A percentile compares a stretch with the other conserved stretches of the same genome.
Evolutionary conservation across 2,329 filamentous ascomycete genomes (phyloP).

Genomic region (Neopestalotiopsis sp.): DNA sequence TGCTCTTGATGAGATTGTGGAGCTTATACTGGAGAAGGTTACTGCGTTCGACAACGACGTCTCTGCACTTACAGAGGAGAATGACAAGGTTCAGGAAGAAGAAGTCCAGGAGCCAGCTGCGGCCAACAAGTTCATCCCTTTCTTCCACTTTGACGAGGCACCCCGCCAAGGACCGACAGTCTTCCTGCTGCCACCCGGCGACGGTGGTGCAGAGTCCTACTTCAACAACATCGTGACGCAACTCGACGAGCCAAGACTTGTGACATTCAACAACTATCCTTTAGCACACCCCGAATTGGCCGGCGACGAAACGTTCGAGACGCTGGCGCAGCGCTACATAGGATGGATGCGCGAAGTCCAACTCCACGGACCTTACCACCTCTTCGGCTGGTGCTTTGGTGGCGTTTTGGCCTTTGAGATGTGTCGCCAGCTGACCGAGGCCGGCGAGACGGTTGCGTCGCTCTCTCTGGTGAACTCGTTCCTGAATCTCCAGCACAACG

Average conservation of each 20-base stretch:
- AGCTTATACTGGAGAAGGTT: not conserved
- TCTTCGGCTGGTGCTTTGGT: slow-evolving; percentile 2
- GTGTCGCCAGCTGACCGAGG: not conserved
- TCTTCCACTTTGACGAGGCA: slow-evolving; percentile 2
- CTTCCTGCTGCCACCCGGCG: slow-evolving; percentile 4
- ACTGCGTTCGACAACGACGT: not conserved
- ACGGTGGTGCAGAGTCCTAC: not conserved
- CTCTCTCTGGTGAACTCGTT: not conserved
- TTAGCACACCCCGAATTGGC: not conserved
- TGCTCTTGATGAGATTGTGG: not conserved
- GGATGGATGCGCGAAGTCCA: not conserved
- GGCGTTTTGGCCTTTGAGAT: not conserved
- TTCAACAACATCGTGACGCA: slow-evolving; percentile 6
- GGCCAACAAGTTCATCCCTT: not conserved
- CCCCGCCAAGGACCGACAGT: not conserved
- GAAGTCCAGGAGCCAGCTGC: not conserved
- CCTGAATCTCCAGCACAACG: not conserved
- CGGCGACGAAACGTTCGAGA: not conserved
- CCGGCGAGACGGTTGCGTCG: not conserved
- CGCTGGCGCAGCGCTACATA: not conserved
- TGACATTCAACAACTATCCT: slow-evolving; percentile 8
- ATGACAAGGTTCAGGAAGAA: not conserved
- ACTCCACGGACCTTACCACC: not conserved
- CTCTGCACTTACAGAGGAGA: not conserved
- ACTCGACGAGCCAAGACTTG: not conserved